Base-by-base conservation (phyloP, 2,329 filamentous ascomycete genomes). In the Colletotrichum chrysophilum region DNA sequence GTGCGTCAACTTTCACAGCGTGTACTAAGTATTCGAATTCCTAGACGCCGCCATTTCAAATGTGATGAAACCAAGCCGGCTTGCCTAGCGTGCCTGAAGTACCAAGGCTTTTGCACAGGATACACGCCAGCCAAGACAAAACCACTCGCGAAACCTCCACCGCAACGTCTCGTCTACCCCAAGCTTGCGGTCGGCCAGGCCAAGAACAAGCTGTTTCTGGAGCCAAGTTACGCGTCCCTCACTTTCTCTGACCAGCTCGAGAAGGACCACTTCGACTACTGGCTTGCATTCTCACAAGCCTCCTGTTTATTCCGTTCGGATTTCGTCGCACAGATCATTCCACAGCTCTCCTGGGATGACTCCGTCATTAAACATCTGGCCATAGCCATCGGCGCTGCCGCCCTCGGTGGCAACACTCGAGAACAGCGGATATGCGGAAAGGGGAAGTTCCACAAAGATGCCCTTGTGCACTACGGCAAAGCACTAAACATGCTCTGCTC, bases 401-500 rank as follows among this genome's bases (percentile, higher is more conserved):
- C 62, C 14, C 30, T 73, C 5, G 34, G 56, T 8, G 21, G 60
- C 5, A 60, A n/a, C 7, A 71, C 69, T 4, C 69, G 70, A 9
- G 61, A 75, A 28, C 73, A 62, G 24, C 56, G 71, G 21, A 21
- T 71, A 12, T 48, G 64, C 2, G 71, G 71, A 5, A 69, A 34
- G 13, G 71, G 71, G 7, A 61, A 21, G 7, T 60, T 67, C 52
- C 83, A 85, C 48, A 76, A 85, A 43, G 85, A 86, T 56, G 84
- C 85, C 30, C 81, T 87, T 32, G 78, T 80, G 26, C 85, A 85
- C 69, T 87, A 87, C 66, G 85, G 85, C 55, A 82, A 85, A 66
- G 85, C 85, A 3, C 76, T 87, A 12, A 83, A 83, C 2, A 70
- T 85, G 16, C 81, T 66, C 81, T 83, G 2, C 80, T 77, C 36